Conservation (phyloP, 768 basidiomycete species). For the Guyanaporus albipodus region DNA sequence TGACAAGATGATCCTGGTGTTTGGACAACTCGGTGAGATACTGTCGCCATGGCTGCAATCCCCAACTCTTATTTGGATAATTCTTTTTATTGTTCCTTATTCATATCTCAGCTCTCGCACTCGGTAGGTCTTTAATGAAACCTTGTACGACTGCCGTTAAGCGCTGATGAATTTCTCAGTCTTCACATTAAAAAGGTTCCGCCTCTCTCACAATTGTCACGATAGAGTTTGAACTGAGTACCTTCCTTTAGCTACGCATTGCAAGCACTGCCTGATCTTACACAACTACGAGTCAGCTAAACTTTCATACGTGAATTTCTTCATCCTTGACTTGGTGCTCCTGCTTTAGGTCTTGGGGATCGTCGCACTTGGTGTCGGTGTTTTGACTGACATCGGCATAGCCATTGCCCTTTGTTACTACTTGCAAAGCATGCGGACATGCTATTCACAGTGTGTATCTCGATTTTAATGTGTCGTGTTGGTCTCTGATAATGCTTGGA, state of each 20-base stretch:
- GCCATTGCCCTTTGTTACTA: constrained; percentile 52
- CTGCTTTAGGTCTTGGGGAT: constrained; percentile 41
- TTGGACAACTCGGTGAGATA: constrained; percentile 49
- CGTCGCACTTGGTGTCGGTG: constrained; percentile 46
- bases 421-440: constrained; percentile 50
- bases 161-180: constrained; percentile 25
- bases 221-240: background rate
- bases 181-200: constrained; percentile 44
- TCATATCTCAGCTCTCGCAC: constrained; percentile 32
- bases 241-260: constrained; percentile 36
- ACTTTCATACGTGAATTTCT: background rate
- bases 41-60: background rate
- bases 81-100: constrained; percentile 1
- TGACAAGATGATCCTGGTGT: constrained; percentile 41
- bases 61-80: background rate
- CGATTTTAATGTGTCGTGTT: background rate
- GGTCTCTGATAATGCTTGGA: constrained; percentile 1
- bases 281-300: constrained; percentile 41
- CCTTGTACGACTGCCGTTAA: background rate
- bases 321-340: background rate
- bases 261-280: constrained; percentile 39
- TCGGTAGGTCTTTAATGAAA: constrained; percentile 29
- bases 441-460: constrained; percentile 38
- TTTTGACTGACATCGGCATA: constrained; percentile 48
- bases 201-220: constrained; percentile 1